Evolutionary conservation across 2,329 filamentous ascomycete species (phyloP), one percentile per base, ranked within the genome.

Genomic region (Hypoxylon sp.): DNA sequence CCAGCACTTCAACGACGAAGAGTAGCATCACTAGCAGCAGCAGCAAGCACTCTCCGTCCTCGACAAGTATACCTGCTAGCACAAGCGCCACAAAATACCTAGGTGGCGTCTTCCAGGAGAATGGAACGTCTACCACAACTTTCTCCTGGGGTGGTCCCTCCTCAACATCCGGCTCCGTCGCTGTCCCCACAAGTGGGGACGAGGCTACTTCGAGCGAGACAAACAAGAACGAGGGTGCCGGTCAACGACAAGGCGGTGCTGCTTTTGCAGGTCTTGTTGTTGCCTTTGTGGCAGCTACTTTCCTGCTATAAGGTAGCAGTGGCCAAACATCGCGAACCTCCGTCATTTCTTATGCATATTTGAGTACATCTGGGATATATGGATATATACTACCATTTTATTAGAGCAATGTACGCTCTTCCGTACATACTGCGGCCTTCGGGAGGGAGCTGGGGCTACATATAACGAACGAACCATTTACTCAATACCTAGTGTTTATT

Each of bases 101-200:
- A 49, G 75, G 75, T 9, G 79, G 76, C 60, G 73, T 84, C 60
- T 84, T 83, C 73, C 78, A 78, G 47, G 78, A 83, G 70, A 79
- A 80, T 47, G 65, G 64, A 55, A 77, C 72, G 12, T 40, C 54
- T 5, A 59, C 37, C 23, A 42, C 49, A 5, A 42, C 30, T 31
- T 36, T 49, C 30, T 60, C 57, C 11, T 55, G 32, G 37, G 23
- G 34, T 11, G 29, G 43, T 11, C 50, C 60, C 2, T 45, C 63
- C 12, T 57, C 66, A 31, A 63, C 63, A 8, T 62, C 68, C 15
- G 63, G 38, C 3, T 30, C 66, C 35, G 61, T 61, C 13, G 53
- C 62, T 38, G 67, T 66, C 54, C 62, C 53, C 48, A 50, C 52
- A 21, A 55, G 45, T 20, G 63, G 49, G 29, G 59, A 60, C 13